A percentile compares a stretch with the other conserved stretches of the same genome.
phyloP scores from a whole-genome alignment of 2,329 filamentous ascomycete species.

The Leptographium procerum region DNA sequence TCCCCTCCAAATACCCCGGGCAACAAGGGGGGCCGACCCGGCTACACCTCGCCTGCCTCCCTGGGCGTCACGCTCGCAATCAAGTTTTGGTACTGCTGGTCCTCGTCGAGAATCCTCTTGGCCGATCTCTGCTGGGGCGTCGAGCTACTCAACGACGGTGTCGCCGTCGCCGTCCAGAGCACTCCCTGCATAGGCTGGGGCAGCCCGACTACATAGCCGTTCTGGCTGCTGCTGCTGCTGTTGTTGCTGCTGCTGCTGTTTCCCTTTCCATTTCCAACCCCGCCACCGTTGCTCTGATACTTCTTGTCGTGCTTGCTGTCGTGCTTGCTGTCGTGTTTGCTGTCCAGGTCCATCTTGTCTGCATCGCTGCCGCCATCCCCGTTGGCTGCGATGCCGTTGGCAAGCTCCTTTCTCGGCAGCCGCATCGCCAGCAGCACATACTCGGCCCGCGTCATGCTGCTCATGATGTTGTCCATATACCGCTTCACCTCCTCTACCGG shows the following conservation, averaged over 20 bases:
- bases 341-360: conserved; percentile 15
- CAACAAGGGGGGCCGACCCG: too few relatives aligned
- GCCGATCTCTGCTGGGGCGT: conserved; percentile 7
- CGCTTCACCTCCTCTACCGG: conserved; percentile 50
- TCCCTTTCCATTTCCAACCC: too few relatives aligned
- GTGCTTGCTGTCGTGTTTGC: conserved; percentile 11
- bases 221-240: background rate
- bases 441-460: conserved; percentile 55
- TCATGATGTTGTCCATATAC: conserved; percentile 62
- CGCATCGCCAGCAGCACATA: conserved; percentile 58
- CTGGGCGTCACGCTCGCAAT: conserved; percentile 27
- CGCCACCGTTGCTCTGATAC: background rate
- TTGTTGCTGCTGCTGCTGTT: background rate
- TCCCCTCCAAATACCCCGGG: background rate
- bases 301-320: background rate
- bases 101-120: conserved; percentile 23
- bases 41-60: conserved; percentile 13
- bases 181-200: conserved; percentile 11
- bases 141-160: background rate
- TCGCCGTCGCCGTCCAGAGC: conserved; percentile 12
- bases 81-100: conserved; percentile 35
- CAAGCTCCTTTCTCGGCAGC: conserved; percentile 34
- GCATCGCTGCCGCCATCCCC: background rate
- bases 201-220: conserved; percentile 3
- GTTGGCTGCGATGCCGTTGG: background rate